Conservation (phyloP, 768 basidiomycete species). For the Phaffia australis region DNA sequence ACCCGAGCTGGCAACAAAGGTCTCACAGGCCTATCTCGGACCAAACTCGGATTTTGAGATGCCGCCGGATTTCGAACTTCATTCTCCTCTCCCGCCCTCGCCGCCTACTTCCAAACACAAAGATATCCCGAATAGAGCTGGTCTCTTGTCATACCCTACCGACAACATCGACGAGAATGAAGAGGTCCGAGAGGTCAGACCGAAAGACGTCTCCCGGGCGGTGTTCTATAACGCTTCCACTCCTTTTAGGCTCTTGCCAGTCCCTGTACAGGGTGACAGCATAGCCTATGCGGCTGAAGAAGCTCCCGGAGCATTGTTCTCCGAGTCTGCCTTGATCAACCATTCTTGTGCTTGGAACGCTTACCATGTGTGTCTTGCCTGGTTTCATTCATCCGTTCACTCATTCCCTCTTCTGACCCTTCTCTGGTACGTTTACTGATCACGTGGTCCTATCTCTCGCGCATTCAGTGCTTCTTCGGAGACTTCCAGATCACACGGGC, state of each 20-base stretch:
- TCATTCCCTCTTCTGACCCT: not conserved
- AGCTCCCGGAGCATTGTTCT: slow-evolving; percentile 18
- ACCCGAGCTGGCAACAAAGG: slow-evolving; percentile 17
- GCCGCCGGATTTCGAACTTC: not conserved
- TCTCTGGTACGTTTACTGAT: not conserved
- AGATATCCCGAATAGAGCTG: too few species aligned
- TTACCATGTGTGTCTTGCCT: not conserved
- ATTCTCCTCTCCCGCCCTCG: not conserved
- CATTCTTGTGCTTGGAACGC: slow-evolving; percentile 17
- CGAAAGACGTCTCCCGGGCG: slow-evolving; percentile 6
- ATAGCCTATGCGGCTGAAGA: slow-evolving; percentile 11
- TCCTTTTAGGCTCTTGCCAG: slow-evolving; percentile 3
- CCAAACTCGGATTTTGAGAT: not conserved
- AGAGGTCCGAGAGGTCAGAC: too few species aligned
- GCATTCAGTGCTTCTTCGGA: slow-evolving; percentile 15
- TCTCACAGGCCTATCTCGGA: slow-evolving; percentile 17
- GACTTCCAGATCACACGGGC: slow-evolving; percentile 17
- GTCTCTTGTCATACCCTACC: not conserved
- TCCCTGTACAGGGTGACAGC: slow-evolving; percentile 8
- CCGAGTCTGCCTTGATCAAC: slow-evolving; percentile 20
- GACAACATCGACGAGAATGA: not conserved
- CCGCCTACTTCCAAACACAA: not conserved
- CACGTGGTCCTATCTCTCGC: not conserved
- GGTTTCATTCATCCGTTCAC: not conserved
- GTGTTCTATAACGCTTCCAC: slow-evolving; percentile 21